Evolutionary conservation across 148 eudicot species (phyloP).

Genomic region (Camellia sinensis): DNA sequence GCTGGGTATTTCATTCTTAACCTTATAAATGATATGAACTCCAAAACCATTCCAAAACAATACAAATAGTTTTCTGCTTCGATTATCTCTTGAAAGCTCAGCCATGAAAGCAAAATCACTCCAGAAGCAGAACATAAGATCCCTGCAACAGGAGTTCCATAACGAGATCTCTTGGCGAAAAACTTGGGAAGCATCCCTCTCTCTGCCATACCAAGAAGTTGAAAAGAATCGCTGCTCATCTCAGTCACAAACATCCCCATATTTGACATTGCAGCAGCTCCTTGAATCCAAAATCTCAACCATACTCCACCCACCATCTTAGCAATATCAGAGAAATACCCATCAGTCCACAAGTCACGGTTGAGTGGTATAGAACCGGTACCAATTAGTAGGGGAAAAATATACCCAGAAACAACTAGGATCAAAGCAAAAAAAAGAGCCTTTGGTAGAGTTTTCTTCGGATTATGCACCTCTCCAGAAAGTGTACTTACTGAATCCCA

Average conservation of each 20-base stretch:
- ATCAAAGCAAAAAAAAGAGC: slow-evolving; percentile 13
- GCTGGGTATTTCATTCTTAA: slow-evolving; percentile 8
- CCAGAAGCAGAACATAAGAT: slow-evolving; percentile 15
- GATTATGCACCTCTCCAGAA: slow-evolving; percentile 10
- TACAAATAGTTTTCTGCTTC: slow-evolving; percentile 11
- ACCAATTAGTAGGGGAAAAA: slow-evolving; percentile 7
- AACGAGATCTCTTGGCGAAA: slow-evolving; percentile 13
- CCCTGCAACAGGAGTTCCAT: slow-evolving; percentile 16
- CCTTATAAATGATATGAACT: slow-evolving; percentile 10
- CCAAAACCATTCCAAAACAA: slow-evolving; percentile 11
- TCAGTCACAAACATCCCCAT: slow-evolving; percentile 14
- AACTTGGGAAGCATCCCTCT: slow-evolving; percentile 14
- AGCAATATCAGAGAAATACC: slow-evolving; percentile 3
- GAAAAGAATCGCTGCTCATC: slow-evolving; percentile 18
- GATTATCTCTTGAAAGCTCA: slow-evolving; percentile 11
- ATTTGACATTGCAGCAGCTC: slow-evolving; percentile 16
- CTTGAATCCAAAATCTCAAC: slow-evolving; percentile 16
- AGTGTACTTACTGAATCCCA: slow-evolving; percentile 15
- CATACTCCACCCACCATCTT: slow-evolving; percentile 12
- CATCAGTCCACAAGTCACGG: slow-evolving; percentile 10
- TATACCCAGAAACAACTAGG: slow-evolving; percentile 6
- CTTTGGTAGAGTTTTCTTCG: slow-evolving; percentile 13
- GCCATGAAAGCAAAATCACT: slow-evolving; percentile 12
- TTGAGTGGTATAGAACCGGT: slow-evolving; percentile 12
- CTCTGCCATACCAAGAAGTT: slow-evolving; percentile 17